A percentile compares a stretch with the other conserved stretches of the same genome.
phyloP scores from a whole-genome alignment of 345 rosid species.

The Zanthoxylum bungeanum region DNA sequence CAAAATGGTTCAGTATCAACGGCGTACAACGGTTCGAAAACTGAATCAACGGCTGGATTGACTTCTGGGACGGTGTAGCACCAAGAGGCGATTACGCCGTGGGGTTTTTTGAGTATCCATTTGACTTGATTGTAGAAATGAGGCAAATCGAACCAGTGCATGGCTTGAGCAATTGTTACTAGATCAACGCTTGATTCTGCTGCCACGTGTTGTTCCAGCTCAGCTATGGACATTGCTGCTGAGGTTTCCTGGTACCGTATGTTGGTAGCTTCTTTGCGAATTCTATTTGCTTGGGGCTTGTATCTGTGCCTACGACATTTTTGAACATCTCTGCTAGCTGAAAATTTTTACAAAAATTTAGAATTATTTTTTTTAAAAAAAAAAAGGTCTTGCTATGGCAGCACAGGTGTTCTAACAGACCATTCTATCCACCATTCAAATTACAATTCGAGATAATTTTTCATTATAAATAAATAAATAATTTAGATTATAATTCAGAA shows the following conservation, averaged over 20 bases:
- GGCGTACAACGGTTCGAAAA: slow-evolving; percentile 45
- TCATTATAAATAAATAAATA: no score
- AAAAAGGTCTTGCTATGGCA: no score
- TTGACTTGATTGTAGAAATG: slow-evolving; percentile 56
- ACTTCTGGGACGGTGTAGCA: slow-evolving; percentile 76
- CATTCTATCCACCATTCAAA: no score
- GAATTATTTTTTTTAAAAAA: no score
- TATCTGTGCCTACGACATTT: slow-evolving; percentile 74
- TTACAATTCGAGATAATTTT: no score
- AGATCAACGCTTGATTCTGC: slow-evolving; percentile 48
- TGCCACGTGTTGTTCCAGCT: slow-evolving; percentile 42
- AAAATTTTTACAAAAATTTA: no score
- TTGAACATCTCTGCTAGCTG: slow-evolving; percentile 69
- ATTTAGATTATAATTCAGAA: no score
- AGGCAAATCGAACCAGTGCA: slow-evolving; percentile 73
- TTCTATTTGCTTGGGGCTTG: slow-evolving; percentile 72
- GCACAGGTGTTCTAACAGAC: no score
- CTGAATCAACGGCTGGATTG: slow-evolving; percentile 43
- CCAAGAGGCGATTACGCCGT: slow-evolving; percentile 79
- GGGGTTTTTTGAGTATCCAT: slow-evolving; percentile 65
- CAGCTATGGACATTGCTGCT: slow-evolving; percentile 37
- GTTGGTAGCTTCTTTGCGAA: slow-evolving; percentile 51
- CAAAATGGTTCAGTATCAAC: slow-evolving; percentile 43
- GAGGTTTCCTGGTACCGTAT: slow-evolving; percentile 57
- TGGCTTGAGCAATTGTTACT: slow-evolving; percentile 73